Base-by-base conservation (phyloP, 331 rosid genomes). In the Erythrophleum ivorense region DNA sequence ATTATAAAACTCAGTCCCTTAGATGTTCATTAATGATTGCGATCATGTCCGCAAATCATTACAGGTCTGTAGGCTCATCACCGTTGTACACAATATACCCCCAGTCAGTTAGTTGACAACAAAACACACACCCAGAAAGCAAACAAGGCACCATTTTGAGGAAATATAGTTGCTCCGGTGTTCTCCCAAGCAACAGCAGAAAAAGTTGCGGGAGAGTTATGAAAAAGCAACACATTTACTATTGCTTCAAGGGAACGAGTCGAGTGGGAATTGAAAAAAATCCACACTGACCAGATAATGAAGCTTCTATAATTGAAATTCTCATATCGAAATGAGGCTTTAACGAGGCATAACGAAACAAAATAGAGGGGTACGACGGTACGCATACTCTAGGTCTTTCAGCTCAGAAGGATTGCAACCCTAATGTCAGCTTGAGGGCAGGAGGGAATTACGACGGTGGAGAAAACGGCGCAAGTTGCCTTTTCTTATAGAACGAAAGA, bases 221-320 rank as follows among this genome's bases (percentile, higher is more conserved):
- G 2, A 7, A 14, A 31, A 45, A 75, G 66, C 87, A 88, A 81
- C 88, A 90, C 85, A 5, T 73, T 65, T 40, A 15, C 24, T 86
- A 11, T 86, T 10, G 92, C 91, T 88, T 88, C 90, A 82, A 86
- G 90, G 90, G 92, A 89, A 84, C 90, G 88, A 89, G 88, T 86
- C 79, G 7, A 71, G 55, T 78, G 88, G 92, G 88, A 80, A 86
- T n/a, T 16, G 83, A 74, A 79, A 2, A 5, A 4, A 59, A 84
- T 86, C 89, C 90, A 7, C 88, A 88, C 53, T 63, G 84, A 88
- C 90, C 88, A 89, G 90, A 85, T 80, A 71, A 45, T 63, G 87
- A 89, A 89, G 88, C 88, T 19, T 65, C 57, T 15, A 6, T 16
- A 36, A 34, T 60, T 9, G 68, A 36, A 59, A 71, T 71, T 58